Percentiles rank a stretch among this genome's conserved stretches.
Conservation (phyloP, 495 filamentous ascomycete species). For the Pseudomonodictys pantanalensis region DNA sequence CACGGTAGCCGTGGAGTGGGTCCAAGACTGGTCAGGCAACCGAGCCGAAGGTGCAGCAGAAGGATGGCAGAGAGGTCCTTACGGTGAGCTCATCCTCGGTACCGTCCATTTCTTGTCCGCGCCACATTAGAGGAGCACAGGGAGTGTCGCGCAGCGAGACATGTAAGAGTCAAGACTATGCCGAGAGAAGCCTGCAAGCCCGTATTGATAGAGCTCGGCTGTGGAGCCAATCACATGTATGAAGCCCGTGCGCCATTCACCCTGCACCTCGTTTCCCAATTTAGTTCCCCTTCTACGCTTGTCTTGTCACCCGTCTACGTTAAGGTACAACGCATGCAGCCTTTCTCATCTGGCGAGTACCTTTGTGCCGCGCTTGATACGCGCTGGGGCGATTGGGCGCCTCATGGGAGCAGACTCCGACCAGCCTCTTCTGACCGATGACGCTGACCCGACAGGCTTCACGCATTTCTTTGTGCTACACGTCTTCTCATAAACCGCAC, state of each 20-base stretch:
- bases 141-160: constrained; percentile 12
- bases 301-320: constrained; percentile 3
- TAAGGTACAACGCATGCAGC: neutral
- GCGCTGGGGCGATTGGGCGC: neutral
- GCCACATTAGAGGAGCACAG: neutral
- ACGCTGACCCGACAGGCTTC: neutral
- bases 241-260: neutral
- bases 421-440: constrained; percentile 8
- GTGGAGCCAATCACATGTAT: constrained; percentile 6
- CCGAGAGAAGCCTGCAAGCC: neutral
- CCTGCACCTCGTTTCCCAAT: neutral
- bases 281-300: constrained; percentile 1
- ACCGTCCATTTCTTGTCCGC: constrained; percentile 8
- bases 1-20: too few relatives aligned
- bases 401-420: constrained; percentile 7
- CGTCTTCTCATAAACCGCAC: constrained; percentile 5
- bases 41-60: too few relatives aligned
- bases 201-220: constrained; percentile 17
- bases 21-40: too few relatives aligned
- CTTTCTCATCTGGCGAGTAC: constrained; percentile 4
- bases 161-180: neutral
- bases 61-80: too few relatives aligned
- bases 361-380: neutral
- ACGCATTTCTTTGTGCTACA: neutral
- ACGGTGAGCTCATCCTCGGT: neutral